phyloP scores from a whole-genome alignment of 805 yeast genomes.

The Isabelozyma pseudorhagii region DNA sequence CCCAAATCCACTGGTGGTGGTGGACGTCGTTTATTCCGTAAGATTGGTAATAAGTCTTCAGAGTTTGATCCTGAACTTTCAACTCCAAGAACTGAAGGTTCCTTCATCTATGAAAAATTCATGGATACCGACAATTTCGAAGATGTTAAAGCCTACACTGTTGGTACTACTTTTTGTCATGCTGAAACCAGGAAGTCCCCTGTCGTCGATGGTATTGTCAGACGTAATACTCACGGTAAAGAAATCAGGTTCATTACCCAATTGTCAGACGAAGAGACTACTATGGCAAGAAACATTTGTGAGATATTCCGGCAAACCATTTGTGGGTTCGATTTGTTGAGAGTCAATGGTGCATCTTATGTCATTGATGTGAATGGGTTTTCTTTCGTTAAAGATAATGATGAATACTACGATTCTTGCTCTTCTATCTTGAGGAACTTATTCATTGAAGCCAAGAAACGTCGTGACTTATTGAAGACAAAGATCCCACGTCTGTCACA shows the following conservation, averaged over 20 bases:
- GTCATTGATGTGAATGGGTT: constrained; percentile 98
- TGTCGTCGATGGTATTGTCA: constrained; percentile 97
- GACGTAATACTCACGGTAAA: constrained; percentile 96
- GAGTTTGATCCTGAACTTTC: constrained; percentile 84
- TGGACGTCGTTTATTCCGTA: constrained; percentile 89
- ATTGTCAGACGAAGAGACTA: constrained; percentile 67
- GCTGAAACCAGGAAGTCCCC: constrained; percentile 99
- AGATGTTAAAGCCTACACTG: constrained; percentile 98
- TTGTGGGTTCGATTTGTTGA: constrained; percentile 91
- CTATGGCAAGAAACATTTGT: constrained; percentile 77
- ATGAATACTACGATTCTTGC: constrained; percentile 79
- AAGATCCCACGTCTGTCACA: constrained; percentile 32
- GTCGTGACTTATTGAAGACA: constrained; percentile 37
- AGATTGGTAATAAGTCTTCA: constrained; percentile 94
- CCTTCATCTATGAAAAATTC: constrained; percentile 87
- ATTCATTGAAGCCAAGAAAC: constrained; percentile 54
- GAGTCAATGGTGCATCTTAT: constrained; percentile 84
- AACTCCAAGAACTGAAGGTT: constrained; percentile 82
- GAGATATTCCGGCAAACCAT: constrained; percentile 83
- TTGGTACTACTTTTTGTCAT: constrained; percentile 86
- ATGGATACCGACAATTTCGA: constrained; percentile 98
- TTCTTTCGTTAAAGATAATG: constrained; percentile 93
- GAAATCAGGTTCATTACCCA: constrained; percentile 90
- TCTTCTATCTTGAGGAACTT: constrained; percentile 72
- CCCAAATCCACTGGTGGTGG: constrained; percentile 93